Evolutionary conservation across 768 basidiomycete genomes (phyloP).

Genomic region (Dentipellis sp.): DNA sequence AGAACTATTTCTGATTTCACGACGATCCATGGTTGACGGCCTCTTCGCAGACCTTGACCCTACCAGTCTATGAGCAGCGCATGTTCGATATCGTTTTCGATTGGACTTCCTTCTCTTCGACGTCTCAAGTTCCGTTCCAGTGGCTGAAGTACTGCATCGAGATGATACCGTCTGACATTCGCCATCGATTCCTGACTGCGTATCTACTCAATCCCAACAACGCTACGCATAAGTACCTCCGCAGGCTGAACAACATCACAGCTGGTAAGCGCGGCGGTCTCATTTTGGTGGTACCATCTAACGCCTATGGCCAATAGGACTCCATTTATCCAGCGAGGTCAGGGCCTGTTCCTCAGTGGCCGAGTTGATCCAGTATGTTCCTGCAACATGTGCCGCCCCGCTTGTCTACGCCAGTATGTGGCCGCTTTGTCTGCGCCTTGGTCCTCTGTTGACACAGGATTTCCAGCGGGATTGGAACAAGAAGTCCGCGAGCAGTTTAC

Average conservation of each 20-base stretch:
- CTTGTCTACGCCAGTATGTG: constrained; percentile 51
- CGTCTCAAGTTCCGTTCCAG: constrained; percentile 71
- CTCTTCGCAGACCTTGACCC: constrained; percentile 37
- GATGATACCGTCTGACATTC: constrained; percentile 62
- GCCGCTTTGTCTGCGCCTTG: neutral
- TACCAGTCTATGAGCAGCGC: constrained; percentile 36
- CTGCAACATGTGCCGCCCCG: constrained; percentile 34
- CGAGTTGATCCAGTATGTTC: constrained; percentile 50
- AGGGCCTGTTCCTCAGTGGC: constrained; percentile 54
- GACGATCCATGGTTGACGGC: neutral
- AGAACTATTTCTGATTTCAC: constrained; percentile 5
- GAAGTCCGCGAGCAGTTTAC: constrained; percentile 45
- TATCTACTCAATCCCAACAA: constrained; percentile 71
- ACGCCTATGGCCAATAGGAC: neutral
- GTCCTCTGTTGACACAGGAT: neutral
- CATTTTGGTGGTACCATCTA: neutral
- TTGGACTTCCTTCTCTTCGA: constrained; percentile 67
- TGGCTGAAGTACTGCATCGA: constrained; percentile 77
- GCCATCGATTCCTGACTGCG: constrained; percentile 46
- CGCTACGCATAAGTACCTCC: constrained; percentile 62
- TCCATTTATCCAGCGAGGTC: constrained; percentile 22
- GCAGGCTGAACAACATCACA: constrained; percentile 66
- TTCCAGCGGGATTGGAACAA: constrained; percentile 49
- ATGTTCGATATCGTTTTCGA: constrained; percentile 71
- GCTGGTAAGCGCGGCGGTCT: constrained; percentile 26